phyloP scores from a whole-genome alignment of 1,139 yeast species.

The Geotrichum reessii region DNA sequence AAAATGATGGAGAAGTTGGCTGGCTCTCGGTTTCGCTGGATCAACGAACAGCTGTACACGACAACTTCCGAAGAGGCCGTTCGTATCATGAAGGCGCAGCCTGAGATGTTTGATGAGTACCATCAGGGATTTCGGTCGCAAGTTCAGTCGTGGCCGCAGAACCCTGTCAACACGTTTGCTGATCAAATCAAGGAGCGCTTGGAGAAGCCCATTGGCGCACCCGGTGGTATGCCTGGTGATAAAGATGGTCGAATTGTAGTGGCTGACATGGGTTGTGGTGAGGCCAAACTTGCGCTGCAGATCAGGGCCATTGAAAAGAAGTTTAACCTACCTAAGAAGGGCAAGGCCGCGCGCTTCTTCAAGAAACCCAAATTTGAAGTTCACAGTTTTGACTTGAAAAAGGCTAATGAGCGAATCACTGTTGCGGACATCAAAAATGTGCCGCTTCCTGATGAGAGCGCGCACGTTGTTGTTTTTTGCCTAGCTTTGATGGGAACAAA shows the following conservation, averaged over 20 bases:
- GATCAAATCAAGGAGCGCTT: conserved; percentile 60
- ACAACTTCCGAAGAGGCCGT: conserved; percentile 73
- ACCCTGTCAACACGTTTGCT: conserved; percentile 88
- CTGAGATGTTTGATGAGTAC: conserved; percentile 85
- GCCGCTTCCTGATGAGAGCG: conserved; percentile 72
- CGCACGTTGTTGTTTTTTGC: conserved; percentile 83
- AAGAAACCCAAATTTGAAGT: conserved; percentile 46
- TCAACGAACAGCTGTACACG: conserved; percentile 90
- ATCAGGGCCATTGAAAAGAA: conserved; percentile 27
- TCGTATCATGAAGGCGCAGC: conserved; percentile 67
- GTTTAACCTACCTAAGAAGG: conserved; percentile 37
- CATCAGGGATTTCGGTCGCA: conserved; percentile 94
- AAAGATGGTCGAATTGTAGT: conserved; percentile 53
- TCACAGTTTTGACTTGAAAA: conserved; percentile 86
- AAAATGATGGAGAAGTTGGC: conserved; percentile 93
- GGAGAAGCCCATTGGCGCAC: conserved; percentile 72
- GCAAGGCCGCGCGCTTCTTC: conserved; percentile 31
- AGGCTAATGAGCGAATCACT: conserved; percentile 79
- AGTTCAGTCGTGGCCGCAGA: conserved; percentile 96
- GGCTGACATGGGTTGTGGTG: conserved; percentile 99
- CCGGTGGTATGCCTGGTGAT: conserved; percentile 77
- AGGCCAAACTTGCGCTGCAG: conserved; percentile 76
- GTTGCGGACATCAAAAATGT: conserved; percentile 93
- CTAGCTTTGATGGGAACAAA: conserved; percentile 96
- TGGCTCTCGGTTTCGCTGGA: conserved; percentile 96